Conservation (phyloP, 192 early-diverging fungal genomes). For the Anaeromyces robustus region DNA sequence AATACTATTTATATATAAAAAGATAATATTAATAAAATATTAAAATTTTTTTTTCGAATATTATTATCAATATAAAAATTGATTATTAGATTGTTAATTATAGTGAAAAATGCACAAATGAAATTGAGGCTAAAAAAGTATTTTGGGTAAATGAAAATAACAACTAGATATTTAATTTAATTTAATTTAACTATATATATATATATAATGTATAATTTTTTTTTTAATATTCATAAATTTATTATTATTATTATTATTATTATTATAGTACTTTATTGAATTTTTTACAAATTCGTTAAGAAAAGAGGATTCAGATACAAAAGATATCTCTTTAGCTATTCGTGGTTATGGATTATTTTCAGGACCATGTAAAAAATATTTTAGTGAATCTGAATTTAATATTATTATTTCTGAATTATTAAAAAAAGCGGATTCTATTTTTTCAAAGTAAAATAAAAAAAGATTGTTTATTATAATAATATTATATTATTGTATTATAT, state of each 20-base stretch:
- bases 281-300: not conserved
- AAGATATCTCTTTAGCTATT: slow-evolving; percentile 44
- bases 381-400: slow-evolving; percentile 20
- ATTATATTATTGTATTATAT: not conserved
- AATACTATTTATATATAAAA: too few relatives aligned
- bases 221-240: too few relatives aligned
- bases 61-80: too few relatives aligned
- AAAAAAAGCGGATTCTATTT: slow-evolving; percentile 26
- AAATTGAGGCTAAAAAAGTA: not conserved
- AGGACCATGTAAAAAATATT: slow-evolving; percentile 27
- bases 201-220: too few relatives aligned
- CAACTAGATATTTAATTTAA: too few relatives aligned
- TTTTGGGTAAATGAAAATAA: not conserved
- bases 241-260: not conserved
- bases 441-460: slow-evolving; percentile 42
- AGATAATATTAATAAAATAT: too few relatives aligned
- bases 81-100: not conserved
- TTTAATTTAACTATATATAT: too few relatives aligned
- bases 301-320: slow-evolving; percentile 11
- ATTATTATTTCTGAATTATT: slow-evolving; percentile 25
- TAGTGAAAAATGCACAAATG: not conserved
- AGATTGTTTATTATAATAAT: too few relatives aligned
- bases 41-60: too few relatives aligned
- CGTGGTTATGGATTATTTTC: slow-evolving; percentile 55
- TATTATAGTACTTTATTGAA: not conserved